Evolutionary conservation across 2,329 filamentous ascomycete genomes (phyloP), one percentile per base, ranked within the genome.

Genomic region (Nemania serpens): DNA sequence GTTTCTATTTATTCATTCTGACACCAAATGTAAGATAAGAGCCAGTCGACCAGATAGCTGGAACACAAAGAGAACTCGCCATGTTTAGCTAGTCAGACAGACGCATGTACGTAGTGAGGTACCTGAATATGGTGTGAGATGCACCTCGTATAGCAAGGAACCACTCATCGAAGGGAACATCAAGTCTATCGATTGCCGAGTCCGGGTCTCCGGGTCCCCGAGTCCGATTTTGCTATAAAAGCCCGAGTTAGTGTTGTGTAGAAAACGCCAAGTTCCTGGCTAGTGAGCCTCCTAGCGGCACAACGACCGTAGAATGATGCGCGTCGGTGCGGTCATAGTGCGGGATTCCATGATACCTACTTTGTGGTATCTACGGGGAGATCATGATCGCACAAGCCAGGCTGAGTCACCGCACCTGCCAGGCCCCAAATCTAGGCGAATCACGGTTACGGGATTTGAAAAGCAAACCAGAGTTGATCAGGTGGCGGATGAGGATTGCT

Each of bases 401-500:
- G 46, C 51, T 62, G 62, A 64, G 55, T 64, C 62, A 55, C 50
- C 25, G 25, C 25, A 29, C 29, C 48, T 57, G 10, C 11, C 25
- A 47, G 39, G 36, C n/a, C 29, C 29, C 20, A 7, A 22, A 25
- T 10, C 2, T 9, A 12, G 37, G 18, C 55, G 43, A 64, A 59
- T 61, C 45, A 47, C 25, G 18, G 10, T 4, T 47, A 20, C 59
- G 62, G 62, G 62, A 64, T 64, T 64, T 64, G 62, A 39, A 55
- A 5, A 20, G 11, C 36, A 39, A 13, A 39, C 15, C 36, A 39
- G 11, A 39, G 36, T 39, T 39, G 36, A 39, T n/a, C 36, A 39
- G 15, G 15, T 39, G 36, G 36, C 36, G 15, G 5, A 39, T 39
- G 36, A 39, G 36, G 11, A 5, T 39, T n/a, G 15, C 36, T n/a